Evolutionary conservation across 441 rosid genomes (phyloP), one percentile per base, ranked within the genome.

Genomic region (Geranium incanum): DNA sequence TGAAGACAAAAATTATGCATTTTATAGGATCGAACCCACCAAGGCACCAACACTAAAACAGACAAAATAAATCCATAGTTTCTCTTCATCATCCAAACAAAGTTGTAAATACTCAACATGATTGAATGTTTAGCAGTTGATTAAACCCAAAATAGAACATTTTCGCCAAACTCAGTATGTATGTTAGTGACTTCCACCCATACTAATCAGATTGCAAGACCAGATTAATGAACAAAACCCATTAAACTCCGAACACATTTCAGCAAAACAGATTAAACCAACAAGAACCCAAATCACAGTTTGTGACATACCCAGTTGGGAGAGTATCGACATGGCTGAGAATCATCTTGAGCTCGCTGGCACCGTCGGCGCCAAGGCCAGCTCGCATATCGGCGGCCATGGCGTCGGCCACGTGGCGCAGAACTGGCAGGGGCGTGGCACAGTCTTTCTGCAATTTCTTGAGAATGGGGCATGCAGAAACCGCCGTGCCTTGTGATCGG

Each of bases 291-390:
- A 23, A 8, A 6, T 6, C 57, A 41, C 13, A 9, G 33, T 6
- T 68, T 5, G 23, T 43, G 7, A 64, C 76, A 33, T 84, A 92
- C 95, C 97, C 95, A 69, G 82, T 83, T 18, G 97, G 96, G 85
- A 93, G 82, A 75, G 75, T 76, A 64, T 93, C 92, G 19, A 89
- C 97, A 72, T 85, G 84, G 72, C 89, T 89, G 38, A 90, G 87
- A 62, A 93, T 86, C 98, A 93, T 93, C 78, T 83, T 83, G 62
- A 93, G 91, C 77, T 88, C 91, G 72, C 91, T 81, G 15, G 85
- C 90, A 36, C 92, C 91, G 33, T 89, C 89, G 15, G 72, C 88
- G 8, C 83, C 88, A 33, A 89, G 84, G 67, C 96, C 98, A 23
- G 89, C 88, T 73, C 84, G 81, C 91, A 91, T 88, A 67, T 88